These are phyloP conservation scores for Apiotrichum akiyoshidainum DNA, from an alignment of 1,284 basidiomycete species.

Conservation along the genomic window DNA sequence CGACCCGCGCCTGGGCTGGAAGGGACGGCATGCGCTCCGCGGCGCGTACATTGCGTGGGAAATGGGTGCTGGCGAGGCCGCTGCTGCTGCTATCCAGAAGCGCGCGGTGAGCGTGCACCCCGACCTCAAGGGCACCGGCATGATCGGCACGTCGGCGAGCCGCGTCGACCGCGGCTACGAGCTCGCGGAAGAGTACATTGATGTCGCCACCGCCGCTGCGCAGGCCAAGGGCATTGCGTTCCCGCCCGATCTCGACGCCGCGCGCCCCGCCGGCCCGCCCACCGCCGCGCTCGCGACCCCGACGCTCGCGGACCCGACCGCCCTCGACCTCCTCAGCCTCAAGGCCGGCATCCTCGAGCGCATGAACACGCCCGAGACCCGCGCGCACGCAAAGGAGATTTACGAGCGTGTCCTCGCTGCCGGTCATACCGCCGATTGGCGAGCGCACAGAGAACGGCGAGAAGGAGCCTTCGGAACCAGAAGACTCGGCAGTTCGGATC, in stretches of 20 bases:
- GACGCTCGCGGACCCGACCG: slow-evolving; percentile 26
- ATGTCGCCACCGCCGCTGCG: slow-evolving; percentile 36
- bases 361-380: slow-evolving; percentile 59
- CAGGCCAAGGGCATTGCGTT: slow-evolving; percentile 37
- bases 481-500: slow-evolving; percentile 7
- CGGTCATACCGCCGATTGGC: slow-evolving; percentile 25
- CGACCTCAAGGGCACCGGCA: slow-evolving; percentile 28
- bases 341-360: slow-evolving; percentile 67
- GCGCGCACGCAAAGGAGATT: slow-evolving; percentile 60
- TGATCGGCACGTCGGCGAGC: slow-evolving; percentile 32
- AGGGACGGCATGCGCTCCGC: slow-evolving; percentile 64
- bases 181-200: slow-evolving; percentile 47
- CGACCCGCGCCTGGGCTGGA: slow-evolving; percentile 65
- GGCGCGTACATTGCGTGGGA: slow-evolving; percentile 73
- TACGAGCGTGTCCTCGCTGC: slow-evolving; percentile 56
- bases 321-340: slow-evolving; percentile 60
- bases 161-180: slow-evolving; percentile 43
- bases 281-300: neutral
- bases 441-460: slow-evolving; percentile 25
- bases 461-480: slow-evolving; percentile 10
- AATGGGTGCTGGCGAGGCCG: slow-evolving; percentile 61
- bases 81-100: slow-evolving; percentile 31
- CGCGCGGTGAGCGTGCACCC: slow-evolving; percentile 22
- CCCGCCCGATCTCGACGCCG: slow-evolving; percentile 30
- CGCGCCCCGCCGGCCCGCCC: slow-evolving; percentile 21